phyloP scores from a whole-genome alignment of 495 filamentous ascomycete species.

The Aspergillus sclerotiicarbonarius region DNA sequence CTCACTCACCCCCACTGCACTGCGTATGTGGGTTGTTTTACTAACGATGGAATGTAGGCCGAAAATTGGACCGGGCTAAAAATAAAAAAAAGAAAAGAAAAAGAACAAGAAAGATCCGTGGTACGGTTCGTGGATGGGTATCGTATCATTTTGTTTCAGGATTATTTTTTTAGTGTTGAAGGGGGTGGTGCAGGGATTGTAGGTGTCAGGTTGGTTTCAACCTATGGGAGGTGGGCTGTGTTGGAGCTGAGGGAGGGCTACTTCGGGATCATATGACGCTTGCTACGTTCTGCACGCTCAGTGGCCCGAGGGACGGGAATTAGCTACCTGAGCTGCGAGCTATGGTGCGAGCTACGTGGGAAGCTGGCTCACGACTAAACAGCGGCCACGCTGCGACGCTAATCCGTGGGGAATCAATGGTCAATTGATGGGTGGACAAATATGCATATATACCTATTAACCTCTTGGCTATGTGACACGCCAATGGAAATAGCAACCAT shows the following conservation, averaged over 20 bases:
- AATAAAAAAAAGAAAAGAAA: too few species aligned
- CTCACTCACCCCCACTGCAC: background rate
- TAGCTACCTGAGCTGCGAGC: slow-evolving; percentile 5
- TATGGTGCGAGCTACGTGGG: background rate
- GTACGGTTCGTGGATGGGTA: background rate
- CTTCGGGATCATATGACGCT: slow-evolving; percentile 15
- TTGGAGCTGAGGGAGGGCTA: background rate
- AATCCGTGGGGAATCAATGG: slow-evolving; percentile 2
- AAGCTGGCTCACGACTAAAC: slow-evolving; percentile 2
- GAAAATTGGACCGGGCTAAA: slow-evolving; percentile 72
- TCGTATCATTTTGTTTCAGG: background rate
- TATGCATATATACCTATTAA: slow-evolving; percentile 23
- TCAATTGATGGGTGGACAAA: slow-evolving; percentile 15
- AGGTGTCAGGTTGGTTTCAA: background rate
- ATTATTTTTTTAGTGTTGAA: background rate
- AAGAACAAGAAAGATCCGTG: too few species aligned
- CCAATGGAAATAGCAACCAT: slow-evolving; percentile 16
- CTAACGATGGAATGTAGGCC: slow-evolving; percentile 44
- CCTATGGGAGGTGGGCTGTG: background rate
- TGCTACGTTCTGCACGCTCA: slow-evolving; percentile 24
- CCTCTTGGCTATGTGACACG: slow-evolving; percentile 22
- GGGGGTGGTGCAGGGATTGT: background rate
- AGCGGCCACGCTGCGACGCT: slow-evolving; percentile 14
- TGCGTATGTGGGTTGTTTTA: background rate
- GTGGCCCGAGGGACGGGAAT: slow-evolving; percentile 10